phyloP scores from a whole-genome alignment of 2,329 filamentous ascomycete species.

The Phialophora tarda region DNA sequence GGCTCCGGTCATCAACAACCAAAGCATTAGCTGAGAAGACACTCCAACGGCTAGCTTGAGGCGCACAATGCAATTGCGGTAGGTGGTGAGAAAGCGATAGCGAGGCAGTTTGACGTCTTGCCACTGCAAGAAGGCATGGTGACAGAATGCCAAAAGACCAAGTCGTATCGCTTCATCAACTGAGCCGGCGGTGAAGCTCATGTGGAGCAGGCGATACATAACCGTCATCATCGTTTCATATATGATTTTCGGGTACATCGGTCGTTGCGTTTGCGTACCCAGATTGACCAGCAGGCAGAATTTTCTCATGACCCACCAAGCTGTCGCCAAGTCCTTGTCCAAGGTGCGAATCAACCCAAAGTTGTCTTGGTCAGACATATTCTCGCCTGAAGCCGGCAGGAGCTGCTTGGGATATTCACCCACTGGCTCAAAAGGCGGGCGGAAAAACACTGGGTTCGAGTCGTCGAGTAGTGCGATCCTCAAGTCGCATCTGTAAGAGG shows the following conservation, averaged over 20 bases:
- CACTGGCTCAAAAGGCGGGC: conserved; percentile 35
- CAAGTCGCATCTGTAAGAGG: conserved; percentile 37
- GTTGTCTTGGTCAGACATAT: conserved; percentile 1
- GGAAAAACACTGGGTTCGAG: conserved; percentile 40
- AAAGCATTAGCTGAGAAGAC: conserved; percentile 25
- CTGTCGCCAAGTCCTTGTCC: conserved; percentile 34
- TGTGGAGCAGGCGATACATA: conserved; percentile 50
- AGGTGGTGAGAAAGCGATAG: conserved; percentile 30
- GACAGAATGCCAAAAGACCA: conserved; percentile 49
- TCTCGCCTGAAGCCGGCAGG: background rate
- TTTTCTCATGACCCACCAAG: conserved; percentile 40
- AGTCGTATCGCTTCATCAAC: conserved; percentile 48
- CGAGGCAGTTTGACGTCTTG: conserved; percentile 38
- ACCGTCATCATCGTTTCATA: conserved; percentile 47
- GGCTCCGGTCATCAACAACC: conserved; percentile 37
- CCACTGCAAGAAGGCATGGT: conserved; percentile 51
- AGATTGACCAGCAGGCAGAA: conserved; percentile 43
- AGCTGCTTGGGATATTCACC: conserved; percentile 36
- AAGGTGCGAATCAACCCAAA: conserved; percentile 31
- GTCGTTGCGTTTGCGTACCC: conserved; percentile 33
- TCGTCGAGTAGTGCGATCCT: conserved; percentile 40
- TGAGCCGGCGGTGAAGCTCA: conserved; percentile 41
- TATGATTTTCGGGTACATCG: conserved; percentile 38
- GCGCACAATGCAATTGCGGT: conserved; percentile 28
- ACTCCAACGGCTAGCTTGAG: conserved; percentile 5